Evolutionary conservation across 495 filamentous ascomycete genomes (phyloP), one percentile per base, ranked within the genome.

Genomic region (Neurospora intermedia): DNA sequence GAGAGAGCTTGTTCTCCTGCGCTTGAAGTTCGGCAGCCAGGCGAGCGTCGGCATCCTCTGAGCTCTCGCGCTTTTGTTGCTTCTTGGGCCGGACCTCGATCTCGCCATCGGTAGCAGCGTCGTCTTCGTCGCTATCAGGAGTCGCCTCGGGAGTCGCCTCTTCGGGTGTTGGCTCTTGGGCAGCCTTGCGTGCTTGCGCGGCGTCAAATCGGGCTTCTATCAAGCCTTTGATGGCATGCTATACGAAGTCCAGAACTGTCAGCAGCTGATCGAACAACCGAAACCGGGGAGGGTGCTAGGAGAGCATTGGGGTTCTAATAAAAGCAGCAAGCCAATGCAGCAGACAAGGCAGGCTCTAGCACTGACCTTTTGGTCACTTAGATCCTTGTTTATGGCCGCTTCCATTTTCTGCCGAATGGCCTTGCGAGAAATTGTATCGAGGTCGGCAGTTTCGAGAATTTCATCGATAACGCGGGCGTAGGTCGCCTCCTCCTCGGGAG

Each of bases 161-260:
- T 35, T 62, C 54, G 27, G 54, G 54, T 1, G 75, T 84, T 82
- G n/a, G 71, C 31, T 59, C 27, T 62, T 62, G 54, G 13, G 54
- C 54, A 16, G 54, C 54, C 23, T 62, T 62, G 82, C 81, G 42
- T 73, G 77, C 27, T 74, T 73, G 41, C 73, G 76, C 11, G 74
- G 91, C 89, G 79, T 99, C 94, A 82, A 98, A 99, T 70, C 96
- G 92, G 73, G 89, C 88, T 83, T 94, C 91, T 71, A 98, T 99
- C 27, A 98, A 87, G 54, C 82, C 82, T 78, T 94, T 95, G 77
- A 99, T 91, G 15, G 87, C 88, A 82, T 88, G 85, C 95, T 99
- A 76, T 46, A 45, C 48, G 73, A 4, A 35, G 16, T 6, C 0
- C 10, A 15, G 27, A 62, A 62, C 27, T 31, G 6, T 54, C 69